phyloP scores from a whole-genome alignment of 805 yeast genomes.

The Tetrapisispora arboricola region DNA sequence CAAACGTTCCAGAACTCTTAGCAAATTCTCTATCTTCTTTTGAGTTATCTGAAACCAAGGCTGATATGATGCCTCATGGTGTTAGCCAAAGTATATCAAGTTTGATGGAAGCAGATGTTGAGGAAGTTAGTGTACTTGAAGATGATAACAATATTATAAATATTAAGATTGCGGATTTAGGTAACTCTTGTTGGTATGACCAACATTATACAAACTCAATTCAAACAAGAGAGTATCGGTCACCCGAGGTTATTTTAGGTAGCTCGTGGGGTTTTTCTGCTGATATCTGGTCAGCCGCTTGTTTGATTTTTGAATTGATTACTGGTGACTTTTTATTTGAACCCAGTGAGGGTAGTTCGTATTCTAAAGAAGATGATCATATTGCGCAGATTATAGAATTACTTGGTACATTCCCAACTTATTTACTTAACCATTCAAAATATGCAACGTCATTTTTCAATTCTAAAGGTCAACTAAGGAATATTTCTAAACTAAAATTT shows the following conservation, averaged over 20 bases:
- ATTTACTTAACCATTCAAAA: slow-evolving; percentile 48
- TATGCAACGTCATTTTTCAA: slow-evolving; percentile 56
- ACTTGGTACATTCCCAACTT: slow-evolving; percentile 56
- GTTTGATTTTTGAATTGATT: slow-evolving; percentile 77
- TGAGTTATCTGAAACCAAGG: slow-evolving; percentile 17
- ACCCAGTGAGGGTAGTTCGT: slow-evolving; percentile 64
- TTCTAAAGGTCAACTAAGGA: slow-evolving; percentile 58
- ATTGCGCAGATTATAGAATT: slow-evolving; percentile 89
- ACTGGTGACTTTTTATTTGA: slow-evolving; percentile 95
- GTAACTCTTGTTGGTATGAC: slow-evolving; percentile 78
- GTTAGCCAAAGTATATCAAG: slow-evolving; percentile 1
- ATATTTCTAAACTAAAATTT: slow-evolving; percentile 72
- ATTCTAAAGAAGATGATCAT: slow-evolving; percentile 89
- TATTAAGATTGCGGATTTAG: slow-evolving; percentile 87
- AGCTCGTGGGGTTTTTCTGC: slow-evolving; percentile 90
- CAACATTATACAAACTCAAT: slow-evolving; percentile 81
- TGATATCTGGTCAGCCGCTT: slow-evolving; percentile 94
- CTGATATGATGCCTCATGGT: background rate
- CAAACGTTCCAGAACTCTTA: background rate
- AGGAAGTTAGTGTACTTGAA: background rate
- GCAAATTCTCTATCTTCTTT: slow-evolving; percentile 34
- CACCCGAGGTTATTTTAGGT: slow-evolving; percentile 80
- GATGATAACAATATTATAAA: slow-evolving; percentile 43
- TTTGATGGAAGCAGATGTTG: background rate
- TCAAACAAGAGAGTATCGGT: slow-evolving; percentile 85